Evolutionary conservation across 108 stramenopile genomes (phyloP).

Genomic region (Parietichytrium sp.): DNA sequence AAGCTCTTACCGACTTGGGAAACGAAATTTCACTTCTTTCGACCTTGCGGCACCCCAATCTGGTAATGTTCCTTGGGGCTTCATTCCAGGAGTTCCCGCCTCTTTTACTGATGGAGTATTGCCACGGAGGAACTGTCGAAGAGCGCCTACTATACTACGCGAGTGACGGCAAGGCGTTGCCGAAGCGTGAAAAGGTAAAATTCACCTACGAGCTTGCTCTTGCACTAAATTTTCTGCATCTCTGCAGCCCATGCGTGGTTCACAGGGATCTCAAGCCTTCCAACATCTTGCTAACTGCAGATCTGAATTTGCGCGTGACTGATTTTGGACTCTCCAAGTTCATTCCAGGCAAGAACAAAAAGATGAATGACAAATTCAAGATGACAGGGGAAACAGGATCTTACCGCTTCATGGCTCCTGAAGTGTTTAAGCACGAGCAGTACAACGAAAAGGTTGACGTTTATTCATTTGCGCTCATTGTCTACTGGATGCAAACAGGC

Average conservation of each 20-base stretch:
- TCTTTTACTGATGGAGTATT: constrained; percentile 26
- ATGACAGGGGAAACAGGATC: constrained; percentile 84
- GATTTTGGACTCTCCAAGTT: constrained; percentile 93
- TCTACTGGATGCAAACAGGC: constrained; percentile 74
- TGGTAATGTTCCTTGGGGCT: constrained; percentile 30
- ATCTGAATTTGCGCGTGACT: constrained; percentile 82
- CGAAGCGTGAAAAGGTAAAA: constrained; percentile 64
- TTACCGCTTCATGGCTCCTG: constrained; percentile 81
- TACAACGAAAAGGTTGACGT: constrained; percentile 86
- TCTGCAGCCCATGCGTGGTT: constrained; percentile 78
- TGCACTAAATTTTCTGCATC: constrained; percentile 86
- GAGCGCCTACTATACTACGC: constrained; percentile 29
- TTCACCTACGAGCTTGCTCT: constrained; percentile 78
- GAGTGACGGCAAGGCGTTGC: constrained; percentile 62
- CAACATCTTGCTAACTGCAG: constrained; percentile 79
- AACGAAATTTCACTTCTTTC: constrained; percentile 20
- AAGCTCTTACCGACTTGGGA: constrained; percentile 20
- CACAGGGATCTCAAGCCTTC: constrained; percentile 85
- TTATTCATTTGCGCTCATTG: constrained; percentile 85
- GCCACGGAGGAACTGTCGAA: constrained; percentile 24
- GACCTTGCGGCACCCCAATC: constrained; percentile 25
- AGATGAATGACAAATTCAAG: constrained; percentile 19
- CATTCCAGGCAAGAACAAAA: constrained; percentile 66
- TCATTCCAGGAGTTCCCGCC: not conserved
- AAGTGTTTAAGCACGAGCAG: constrained; percentile 74